These are phyloP conservation scores for Nepenthes gracilis DNA, from an alignment of 148 eudicot species.

Conservation along the genomic window DNA sequence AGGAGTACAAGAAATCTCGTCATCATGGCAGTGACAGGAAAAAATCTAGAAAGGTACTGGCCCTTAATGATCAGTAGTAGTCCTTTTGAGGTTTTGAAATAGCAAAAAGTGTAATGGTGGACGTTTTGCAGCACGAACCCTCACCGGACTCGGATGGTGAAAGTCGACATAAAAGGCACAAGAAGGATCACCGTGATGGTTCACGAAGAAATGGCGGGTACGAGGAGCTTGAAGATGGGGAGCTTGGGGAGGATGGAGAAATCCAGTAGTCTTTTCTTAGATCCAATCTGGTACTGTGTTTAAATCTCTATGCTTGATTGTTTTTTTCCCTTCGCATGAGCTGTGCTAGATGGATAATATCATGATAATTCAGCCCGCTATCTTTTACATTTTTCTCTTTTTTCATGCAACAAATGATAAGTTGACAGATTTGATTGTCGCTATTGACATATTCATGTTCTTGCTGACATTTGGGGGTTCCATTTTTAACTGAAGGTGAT, in stretches of 20 bases:
- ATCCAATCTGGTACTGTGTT: background rate
- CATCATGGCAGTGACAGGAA: constrained; percentile 88
- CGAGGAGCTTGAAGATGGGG: constrained; percentile 98
- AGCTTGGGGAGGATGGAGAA: constrained; percentile 94
- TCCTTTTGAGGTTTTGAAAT: background rate
- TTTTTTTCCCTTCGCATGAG: too few species aligned
- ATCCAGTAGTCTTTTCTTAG: constrained; percentile 22
- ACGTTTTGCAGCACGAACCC: constrained; percentile 54
- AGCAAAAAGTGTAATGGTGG: background rate
- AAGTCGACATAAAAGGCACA: constrained; percentile 72
- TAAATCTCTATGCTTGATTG: too few species aligned
- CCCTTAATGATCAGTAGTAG: background rate
- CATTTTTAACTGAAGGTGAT: too few species aligned
- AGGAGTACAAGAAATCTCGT: constrained; percentile 71
- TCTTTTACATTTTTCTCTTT: too few species aligned
- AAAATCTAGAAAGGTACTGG: constrained; percentile 82
- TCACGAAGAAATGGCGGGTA: constrained; percentile 49
- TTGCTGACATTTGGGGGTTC: too few species aligned
- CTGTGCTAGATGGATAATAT: too few species aligned
- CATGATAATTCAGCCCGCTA: too few species aligned
- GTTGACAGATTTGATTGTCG: too few species aligned
- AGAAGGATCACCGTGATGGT: constrained; percentile 55
- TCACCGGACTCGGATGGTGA: constrained; percentile 94
- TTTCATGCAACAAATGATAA: too few species aligned
- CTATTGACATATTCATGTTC: too few species aligned